These are phyloP conservation scores for Leccinum boreale DNA, from an alignment of 768 basidiomycete species.

Conservation along the genomic window DNA sequence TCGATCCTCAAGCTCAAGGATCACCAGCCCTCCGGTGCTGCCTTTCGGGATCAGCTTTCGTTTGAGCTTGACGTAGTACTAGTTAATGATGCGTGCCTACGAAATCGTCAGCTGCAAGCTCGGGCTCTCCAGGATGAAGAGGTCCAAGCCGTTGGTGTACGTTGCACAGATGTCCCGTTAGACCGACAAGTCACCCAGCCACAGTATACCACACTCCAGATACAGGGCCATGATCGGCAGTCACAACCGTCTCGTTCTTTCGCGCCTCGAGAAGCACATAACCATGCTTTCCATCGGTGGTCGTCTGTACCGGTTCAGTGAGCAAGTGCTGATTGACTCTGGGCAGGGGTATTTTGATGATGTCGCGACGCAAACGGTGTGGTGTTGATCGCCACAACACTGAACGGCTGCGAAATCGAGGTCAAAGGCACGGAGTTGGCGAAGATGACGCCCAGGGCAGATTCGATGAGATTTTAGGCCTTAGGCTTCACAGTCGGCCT, in stretches of 20 bases:
- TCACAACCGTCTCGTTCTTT: conserved; percentile 35
- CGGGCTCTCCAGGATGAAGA: conserved; percentile 71
- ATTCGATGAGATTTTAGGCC: conserved; percentile 53
- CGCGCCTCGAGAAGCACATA: conserved; percentile 67
- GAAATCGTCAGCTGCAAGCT: conserved; percentile 74
- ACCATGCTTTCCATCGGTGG: conserved; percentile 61
- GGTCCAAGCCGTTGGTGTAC: conserved; percentile 59
- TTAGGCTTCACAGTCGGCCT: conserved; percentile 45
- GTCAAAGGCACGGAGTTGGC: conserved; percentile 31
- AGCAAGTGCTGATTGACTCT: conserved; percentile 44
- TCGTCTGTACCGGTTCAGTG: conserved; percentile 58
- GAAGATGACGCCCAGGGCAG: conserved; percentile 63
- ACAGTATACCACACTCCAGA: conserved; percentile 45
- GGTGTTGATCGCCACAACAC: conserved; percentile 73
- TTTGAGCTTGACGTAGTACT: conserved; percentile 71
- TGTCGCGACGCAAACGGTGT: conserved; percentile 77
- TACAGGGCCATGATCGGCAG: conserved; percentile 52
- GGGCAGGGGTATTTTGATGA: conserved; percentile 63
- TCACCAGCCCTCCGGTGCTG: conserved; percentile 77
- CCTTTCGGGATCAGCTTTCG: conserved; percentile 81
- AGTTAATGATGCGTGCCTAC: conserved; percentile 78
- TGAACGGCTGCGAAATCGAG: conserved; percentile 26
- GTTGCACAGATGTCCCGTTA: conserved; percentile 36
- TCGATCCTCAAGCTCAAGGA: conserved; percentile 90
- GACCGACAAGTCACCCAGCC: not conserved